Percentiles rank a stretch among this genome's conserved stretches.
Evolutionary conservation across 2,329 filamentous ascomycete species (phyloP).

Genomic region (Colletotrichum sp.): DNA sequence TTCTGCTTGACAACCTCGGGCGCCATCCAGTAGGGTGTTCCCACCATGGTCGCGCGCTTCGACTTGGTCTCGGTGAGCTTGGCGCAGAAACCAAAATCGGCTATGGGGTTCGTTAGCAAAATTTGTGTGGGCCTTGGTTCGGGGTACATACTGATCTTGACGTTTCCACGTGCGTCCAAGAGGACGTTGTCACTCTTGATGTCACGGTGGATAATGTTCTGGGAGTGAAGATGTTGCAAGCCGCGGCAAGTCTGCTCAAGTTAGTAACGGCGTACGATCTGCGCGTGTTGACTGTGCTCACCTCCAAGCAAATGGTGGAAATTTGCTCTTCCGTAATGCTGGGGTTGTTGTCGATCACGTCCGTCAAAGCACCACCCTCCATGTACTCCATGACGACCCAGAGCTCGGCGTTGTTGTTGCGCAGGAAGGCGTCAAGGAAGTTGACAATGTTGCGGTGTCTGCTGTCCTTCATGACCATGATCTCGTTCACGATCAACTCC

Average conservation of each 20-base stretch:
- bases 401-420: slow-evolving; percentile 93
- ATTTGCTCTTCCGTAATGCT: slow-evolving; percentile 97
- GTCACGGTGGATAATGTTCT: slow-evolving; percentile 98
- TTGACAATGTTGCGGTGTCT: slow-evolving; percentile 99
- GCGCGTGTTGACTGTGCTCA: slow-evolving; percentile 48
- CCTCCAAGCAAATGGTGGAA: slow-evolving; percentile 95
- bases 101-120: slow-evolving; percentile 53
- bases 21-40: slow-evolving; percentile 99
- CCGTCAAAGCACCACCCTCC: slow-evolving; percentile 96
- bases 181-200: slow-evolving; percentile 99
- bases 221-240: slow-evolving; percentile 89
- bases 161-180: slow-evolving; percentile 89
- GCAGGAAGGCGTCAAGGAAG: slow-evolving; percentile 94
- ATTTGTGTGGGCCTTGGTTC: not conserved
- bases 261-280: slow-evolving; percentile 21
- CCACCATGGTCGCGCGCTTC: slow-evolving; percentile 98
- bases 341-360: slow-evolving; percentile 98
- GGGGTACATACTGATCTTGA: slow-evolving; percentile 88
- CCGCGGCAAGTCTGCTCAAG: slow-evolving; percentile 84
- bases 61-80: slow-evolving; percentile 96
- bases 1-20: slow-evolving; percentile 99
- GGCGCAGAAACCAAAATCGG: slow-evolving; percentile 98
- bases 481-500: slow-evolving; percentile 98
- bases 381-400: slow-evolving; percentile 99
- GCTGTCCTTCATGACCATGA: slow-evolving; percentile 99